Percentiles rank a stretch among this genome's conserved stretches.
Evolutionary conservation across 768 basidiomycete species (phyloP).

Genomic region (Boletus reticuloceps): DNA sequence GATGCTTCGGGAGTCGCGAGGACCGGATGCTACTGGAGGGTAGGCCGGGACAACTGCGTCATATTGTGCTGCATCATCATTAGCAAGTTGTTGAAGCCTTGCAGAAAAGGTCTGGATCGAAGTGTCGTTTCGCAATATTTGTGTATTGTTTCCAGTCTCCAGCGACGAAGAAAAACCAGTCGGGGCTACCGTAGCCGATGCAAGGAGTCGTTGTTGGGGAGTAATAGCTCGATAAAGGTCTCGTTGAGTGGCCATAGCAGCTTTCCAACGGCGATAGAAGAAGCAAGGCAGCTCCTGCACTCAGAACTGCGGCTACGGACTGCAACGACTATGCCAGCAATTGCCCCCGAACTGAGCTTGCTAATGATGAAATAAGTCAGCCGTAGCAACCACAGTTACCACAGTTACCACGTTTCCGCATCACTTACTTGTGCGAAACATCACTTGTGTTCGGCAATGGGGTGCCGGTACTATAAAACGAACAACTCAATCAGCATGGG

Average conservation of each 20-base stretch:
- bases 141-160: slow-evolving; percentile 13
- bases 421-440: slow-evolving; percentile 13
- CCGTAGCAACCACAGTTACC: too few relatives aligned
- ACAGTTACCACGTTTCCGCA: neutral
- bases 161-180: slow-evolving; percentile 22
- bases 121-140: slow-evolving; percentile 5
- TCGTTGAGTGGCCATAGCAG: slow-evolving; percentile 11
- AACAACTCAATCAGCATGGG: neutral
- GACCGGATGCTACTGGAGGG: neutral
- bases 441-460: neutral
- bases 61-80: neutral
- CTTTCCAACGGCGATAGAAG: slow-evolving; percentile 31
- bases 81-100: slow-evolving; percentile 4
- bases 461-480: neutral
- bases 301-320: slow-evolving; percentile 11
- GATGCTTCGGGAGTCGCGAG: slow-evolving; percentile 14
- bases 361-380: slow-evolving; percentile 7
- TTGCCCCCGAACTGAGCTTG: slow-evolving; percentile 18
- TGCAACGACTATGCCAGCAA: slow-evolving; percentile 22
- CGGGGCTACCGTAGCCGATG: neutral
- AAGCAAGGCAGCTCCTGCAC: slow-evolving; percentile 16
- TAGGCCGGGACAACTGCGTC: neutral
- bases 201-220: slow-evolving; percentile 6
- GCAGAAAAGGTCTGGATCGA: neutral
- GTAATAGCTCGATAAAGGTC: slow-evolving; percentile 11